Base-by-base conservation (phyloP, 306 rosid genomes). In the Psophocarpus tetragonolobus region DNA sequence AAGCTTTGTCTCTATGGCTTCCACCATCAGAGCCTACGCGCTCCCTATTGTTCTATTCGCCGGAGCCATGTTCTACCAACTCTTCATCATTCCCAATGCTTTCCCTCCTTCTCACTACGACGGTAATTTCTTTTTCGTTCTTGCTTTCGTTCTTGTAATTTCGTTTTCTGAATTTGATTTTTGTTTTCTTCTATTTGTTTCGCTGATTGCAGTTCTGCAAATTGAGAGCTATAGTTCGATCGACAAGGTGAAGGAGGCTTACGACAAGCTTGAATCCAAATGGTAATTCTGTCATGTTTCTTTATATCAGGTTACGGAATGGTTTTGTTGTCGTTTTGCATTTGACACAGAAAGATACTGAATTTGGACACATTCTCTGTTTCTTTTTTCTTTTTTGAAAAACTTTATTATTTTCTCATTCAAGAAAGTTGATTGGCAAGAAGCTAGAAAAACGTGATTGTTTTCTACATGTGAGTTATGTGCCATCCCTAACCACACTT, bases 61-160 rank as follows among this genome's bases (percentile, higher is more conserved):
- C 4, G 91, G 78, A 7, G 93, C 96, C 60, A 76, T 92, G 68
- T 85, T 80, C 85, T 94, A 85, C 77, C 98, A 94, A 82, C 96
- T 94, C 64, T 68, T 83, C 47, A 78, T 94, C 13, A 85, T 94
- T 75, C 97, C 98, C 81, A 90, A 84, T 32, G 85, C 97, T 26
- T 94, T 88, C 65, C 98, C 97, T 81, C 75, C 89, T 50, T 89
- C 98, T 51, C 93, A 92, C 51, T 94, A 92, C 75, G 97, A 90
- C 60, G 91, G 98, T 90, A 27, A 78, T 6, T 56, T 69, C 54
- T 54, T 11, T 26, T 21, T 23, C 11, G 11, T 57, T 0, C 47
- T 12, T 8, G 3, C 57, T 5, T 10, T 33, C 8, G 3, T 7
- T 20, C 1, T 54, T 29, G 0, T n/a, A n/a, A n/a, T 13, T n/a